Percentiles rank a stretch among this genome's conserved stretches.
phyloP scores from a whole-genome alignment of 75 land plant species.

The Picea sitchensis region DNA sequence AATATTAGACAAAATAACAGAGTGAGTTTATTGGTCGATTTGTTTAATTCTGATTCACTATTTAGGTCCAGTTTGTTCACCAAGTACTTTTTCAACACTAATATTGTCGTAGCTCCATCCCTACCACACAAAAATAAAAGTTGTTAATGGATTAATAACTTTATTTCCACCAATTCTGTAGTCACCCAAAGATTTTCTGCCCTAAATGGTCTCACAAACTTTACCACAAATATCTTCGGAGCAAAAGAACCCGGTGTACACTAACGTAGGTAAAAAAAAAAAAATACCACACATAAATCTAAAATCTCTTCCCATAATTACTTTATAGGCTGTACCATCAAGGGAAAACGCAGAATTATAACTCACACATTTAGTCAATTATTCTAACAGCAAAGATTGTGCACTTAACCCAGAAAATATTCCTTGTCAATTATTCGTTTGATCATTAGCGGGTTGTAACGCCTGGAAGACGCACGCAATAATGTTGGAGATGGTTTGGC shows the following conservation, averaged over 20 bases:
- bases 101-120: conserved; percentile 58
- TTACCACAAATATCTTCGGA: background rate
- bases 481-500: too few relatives aligned
- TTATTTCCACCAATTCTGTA: background rate
- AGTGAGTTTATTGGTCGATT: too few relatives aligned
- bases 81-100: conserved; percentile 55
- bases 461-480: too few relatives aligned
- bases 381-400: background rate
- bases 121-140: conserved; percentile 20
- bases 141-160: background rate
- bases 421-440: conserved; percentile 14
- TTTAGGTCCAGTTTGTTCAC: conserved; percentile 52
- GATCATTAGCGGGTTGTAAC: too few relatives aligned
- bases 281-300: background rate
- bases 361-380: too few relatives aligned
- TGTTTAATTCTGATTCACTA: conserved; percentile 66
- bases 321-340: too few relatives aligned
- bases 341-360: too few relatives aligned
- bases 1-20: too few relatives aligned
- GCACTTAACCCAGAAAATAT: conserved; percentile 57
- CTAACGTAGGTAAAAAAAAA: background rate
- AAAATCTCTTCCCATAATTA: too few relatives aligned
- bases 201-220: background rate
- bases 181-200: background rate
- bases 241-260: background rate